Conservation (phyloP, 768 basidiomycete species). For the Leccinum aurantiacum region DNA sequence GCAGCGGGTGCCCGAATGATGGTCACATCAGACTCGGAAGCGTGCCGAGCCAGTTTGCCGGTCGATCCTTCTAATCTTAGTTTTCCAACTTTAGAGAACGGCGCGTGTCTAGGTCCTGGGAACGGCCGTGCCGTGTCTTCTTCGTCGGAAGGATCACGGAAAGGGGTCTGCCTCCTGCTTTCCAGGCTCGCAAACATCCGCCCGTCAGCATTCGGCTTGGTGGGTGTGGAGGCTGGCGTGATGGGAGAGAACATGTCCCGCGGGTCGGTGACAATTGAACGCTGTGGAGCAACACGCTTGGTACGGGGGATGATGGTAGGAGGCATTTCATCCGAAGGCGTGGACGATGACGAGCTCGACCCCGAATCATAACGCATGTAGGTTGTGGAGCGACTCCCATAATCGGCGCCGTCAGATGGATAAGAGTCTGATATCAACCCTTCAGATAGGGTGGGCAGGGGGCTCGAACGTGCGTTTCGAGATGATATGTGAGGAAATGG, state of each 20-base stretch:
- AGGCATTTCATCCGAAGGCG: conserved; percentile 36
- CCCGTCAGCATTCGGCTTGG: conserved; percentile 17
- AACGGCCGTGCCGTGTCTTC: conserved; percentile 23
- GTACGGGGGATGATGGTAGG: conserved; percentile 39
- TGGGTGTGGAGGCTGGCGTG: conserved; percentile 42
- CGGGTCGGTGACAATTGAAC: conserved; percentile 19
- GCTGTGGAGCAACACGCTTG: conserved; percentile 37
- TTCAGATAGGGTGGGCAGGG: conserved; percentile 15
- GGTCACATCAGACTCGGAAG: conserved; percentile 21
- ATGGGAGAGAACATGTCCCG: conserved; percentile 37
- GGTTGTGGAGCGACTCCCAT: conserved; percentile 4
- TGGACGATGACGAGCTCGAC: conserved; percentile 39
- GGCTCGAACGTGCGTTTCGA: conserved; percentile 32
- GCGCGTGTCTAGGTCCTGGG: conserved; percentile 26
- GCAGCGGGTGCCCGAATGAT: background rate
- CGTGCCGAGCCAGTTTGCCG: conserved; percentile 21
- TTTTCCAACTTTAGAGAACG: conserved; percentile 21
- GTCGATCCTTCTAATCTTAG: conserved; percentile 26
- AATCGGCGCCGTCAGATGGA: conserved; percentile 7
- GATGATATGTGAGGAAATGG: conserved; percentile 68
- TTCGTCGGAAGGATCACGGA: conserved; percentile 33
- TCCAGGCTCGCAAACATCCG: conserved; percentile 18
- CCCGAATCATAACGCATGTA: conserved; percentile 25
- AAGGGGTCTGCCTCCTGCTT: conserved; percentile 10
- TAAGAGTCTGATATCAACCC: conserved; percentile 12